Evolutionary conservation across 2,329 filamentous ascomycete species (phyloP), one percentile per base, ranked within the genome.

Genomic region (Fusarium decemcellulare): DNA sequence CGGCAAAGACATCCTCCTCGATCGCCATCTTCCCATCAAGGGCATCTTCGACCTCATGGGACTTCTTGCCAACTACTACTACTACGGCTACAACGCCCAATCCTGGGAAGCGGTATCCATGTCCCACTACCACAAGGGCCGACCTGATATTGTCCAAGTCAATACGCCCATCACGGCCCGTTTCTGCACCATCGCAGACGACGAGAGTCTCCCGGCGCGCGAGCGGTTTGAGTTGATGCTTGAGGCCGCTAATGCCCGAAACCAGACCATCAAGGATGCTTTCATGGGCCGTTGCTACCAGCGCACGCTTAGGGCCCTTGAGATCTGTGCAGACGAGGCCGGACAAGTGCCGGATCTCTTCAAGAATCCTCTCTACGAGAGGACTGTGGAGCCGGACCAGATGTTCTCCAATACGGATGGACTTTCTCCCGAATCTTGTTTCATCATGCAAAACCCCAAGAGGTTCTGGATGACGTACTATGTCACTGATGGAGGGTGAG

Each of bases 391-490:
- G 15, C 63, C 63, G 2, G 47, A 62, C 30, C 63, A 65, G 12
- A 65, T 65, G 63, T 65, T 65, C 30, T 65, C 63, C 1, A 65
- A 65, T 11, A 65, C 63, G 0, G 63, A 65, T 37, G 63, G 63
- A 3, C 59, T 65, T 39, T 65, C 63, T 52, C 63, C 63, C 32
- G 63, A 65, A 44, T 65, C 63, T 59, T 65, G 63, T 27, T 65
- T 65, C 43, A 65, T 65, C n/a, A 65, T 65, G 63, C 63, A 65
- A 34, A 62, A 65, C 27, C 63, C 63, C 0, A 56, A 62, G 36
- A 59, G 32, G 29, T 65, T 65, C 39, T 65, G 63, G 63, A 65
- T 65, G 63, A 65, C 63, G 27, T 65, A 65, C 30, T 65, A 65
- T 50, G 63, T 65, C 8, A 65, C 63, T 36, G 63, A 65, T 29